These are phyloP conservation scores for Aegilops tauschii DNA, from an alignment of 176 grass and related monocot species.

Conservation along the genomic window DNA sequence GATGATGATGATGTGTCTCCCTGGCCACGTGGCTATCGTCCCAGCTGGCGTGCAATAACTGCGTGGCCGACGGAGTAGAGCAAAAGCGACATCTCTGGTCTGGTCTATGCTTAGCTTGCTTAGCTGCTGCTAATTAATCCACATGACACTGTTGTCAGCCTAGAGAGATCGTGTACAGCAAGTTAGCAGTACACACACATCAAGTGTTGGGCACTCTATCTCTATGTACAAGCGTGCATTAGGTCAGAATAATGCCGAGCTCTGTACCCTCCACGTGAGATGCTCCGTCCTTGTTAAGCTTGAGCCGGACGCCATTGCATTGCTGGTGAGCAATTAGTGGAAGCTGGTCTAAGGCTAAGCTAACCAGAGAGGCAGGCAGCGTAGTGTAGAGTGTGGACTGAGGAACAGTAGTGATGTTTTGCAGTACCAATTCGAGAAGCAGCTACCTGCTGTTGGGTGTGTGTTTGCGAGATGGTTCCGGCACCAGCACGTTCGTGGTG, in stretches of 20 bases:
- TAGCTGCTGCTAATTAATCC: not conserved
- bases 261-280: not conserved
- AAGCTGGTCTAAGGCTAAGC: not conserved
- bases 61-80: not conserved
- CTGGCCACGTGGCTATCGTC: not conserved
- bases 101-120: not conserved
- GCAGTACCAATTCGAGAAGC: not conserved
- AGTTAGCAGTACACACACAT: not conserved
- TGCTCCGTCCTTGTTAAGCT: not conserved
- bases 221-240: not conserved
- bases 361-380: not conserved
- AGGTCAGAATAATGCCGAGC: not conserved
- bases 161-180: not conserved
- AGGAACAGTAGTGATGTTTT: not conserved
- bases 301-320: not conserved
- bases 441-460: not conserved
- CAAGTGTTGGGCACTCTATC: not conserved
- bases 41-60: conserved; percentile 16
- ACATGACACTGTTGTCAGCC: not conserved
- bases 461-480: not conserved
- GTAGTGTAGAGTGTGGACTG: not conserved
- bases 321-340: not conserved
- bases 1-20: conserved; percentile 15
- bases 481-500: not conserved
- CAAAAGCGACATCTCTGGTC: not conserved